Conservation (phyloP, 2,329 filamentous ascomycete species). For the Cryphonectria nitschkei region DNA sequence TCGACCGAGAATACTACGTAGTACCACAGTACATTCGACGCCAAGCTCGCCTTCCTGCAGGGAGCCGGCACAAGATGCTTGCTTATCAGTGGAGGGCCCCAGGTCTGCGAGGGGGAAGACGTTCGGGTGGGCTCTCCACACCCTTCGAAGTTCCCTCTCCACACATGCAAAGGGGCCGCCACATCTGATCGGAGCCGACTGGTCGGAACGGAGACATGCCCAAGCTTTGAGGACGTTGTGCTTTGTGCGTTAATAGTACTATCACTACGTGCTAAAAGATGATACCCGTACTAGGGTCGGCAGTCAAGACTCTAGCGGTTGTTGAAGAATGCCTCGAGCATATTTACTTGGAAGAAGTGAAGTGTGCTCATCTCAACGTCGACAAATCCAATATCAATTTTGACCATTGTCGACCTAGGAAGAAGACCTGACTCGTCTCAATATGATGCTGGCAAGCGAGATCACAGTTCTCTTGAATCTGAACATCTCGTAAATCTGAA, state of each 20-base stretch:
- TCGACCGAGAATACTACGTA: not conserved
- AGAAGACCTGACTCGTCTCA: too few relatives aligned
- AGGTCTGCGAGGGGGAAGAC: not conserved
- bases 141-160: not conserved
- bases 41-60: not conserved
- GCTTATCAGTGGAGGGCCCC: slow-evolving; percentile 2
- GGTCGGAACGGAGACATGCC: not conserved
- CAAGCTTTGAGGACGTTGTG: too few relatives aligned
- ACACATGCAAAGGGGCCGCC: not conserved
- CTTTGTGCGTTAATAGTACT: too few relatives aligned
- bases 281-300: too few relatives aligned
- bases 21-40: not conserved
- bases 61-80: not conserved
- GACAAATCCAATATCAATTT: not conserved
- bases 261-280: too few relatives aligned
- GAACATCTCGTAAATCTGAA: not conserved
- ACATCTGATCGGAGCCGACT: not conserved
- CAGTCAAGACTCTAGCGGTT: not conserved
- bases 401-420: too few relatives aligned
- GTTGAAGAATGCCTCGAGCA: not conserved
- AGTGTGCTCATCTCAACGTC: not conserved
- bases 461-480: not conserved
- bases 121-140: not conserved
- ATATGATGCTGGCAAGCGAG: too few relatives aligned
- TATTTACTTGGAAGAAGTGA: not conserved